phyloP scores from a whole-genome alignment of 768 basidiomycete genomes.

The Fibroporia radiculosa region DNA sequence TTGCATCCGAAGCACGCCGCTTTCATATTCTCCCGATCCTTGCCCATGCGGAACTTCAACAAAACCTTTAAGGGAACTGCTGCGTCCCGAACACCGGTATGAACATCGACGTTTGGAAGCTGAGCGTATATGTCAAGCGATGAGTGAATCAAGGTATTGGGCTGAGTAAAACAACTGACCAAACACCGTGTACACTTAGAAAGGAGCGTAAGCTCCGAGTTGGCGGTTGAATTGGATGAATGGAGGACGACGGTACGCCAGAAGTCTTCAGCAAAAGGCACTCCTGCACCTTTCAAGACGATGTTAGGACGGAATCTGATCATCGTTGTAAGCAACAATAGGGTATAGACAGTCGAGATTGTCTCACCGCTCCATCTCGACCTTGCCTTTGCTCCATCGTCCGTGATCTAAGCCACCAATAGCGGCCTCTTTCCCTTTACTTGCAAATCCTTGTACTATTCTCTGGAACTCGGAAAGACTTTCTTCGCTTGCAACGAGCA shows the following conservation, averaged over 20 bases:
- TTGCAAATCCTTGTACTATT: constrained; percentile 40
- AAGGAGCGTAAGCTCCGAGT: constrained; percentile 41
- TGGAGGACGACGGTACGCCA: constrained; percentile 57
- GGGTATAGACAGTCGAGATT: constrained; percentile 2
- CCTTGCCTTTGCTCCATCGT: constrained; percentile 40
- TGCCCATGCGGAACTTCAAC: constrained; percentile 61
- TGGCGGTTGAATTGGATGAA: constrained; percentile 22
- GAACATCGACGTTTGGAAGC: constrained; percentile 68
- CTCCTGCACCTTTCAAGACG: constrained; percentile 52
- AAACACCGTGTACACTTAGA: constrained; percentile 66
- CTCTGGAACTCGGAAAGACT: constrained; percentile 46
- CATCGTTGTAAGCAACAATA: neutral
- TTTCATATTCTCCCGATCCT: constrained; percentile 40
- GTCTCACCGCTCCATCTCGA: constrained; percentile 53
- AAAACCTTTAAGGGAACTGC: constrained; percentile 72
- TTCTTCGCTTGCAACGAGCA: constrained; percentile 63
- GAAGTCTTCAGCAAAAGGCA: constrained; percentile 64
- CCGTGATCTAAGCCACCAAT: constrained; percentile 25
- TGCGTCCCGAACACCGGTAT: constrained; percentile 55
- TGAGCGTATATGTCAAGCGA: constrained; percentile 20
- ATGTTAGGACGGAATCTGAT: constrained; percentile 73
- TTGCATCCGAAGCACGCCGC: constrained; percentile 66
- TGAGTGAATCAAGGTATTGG: neutral
- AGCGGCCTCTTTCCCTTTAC: constrained; percentile 25
- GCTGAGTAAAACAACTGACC: constrained; percentile 33